Evolutionary conservation across 2,329 filamentous ascomycete genomes (phyloP).

Genomic region (Chaetomiaceae sp.): DNA sequence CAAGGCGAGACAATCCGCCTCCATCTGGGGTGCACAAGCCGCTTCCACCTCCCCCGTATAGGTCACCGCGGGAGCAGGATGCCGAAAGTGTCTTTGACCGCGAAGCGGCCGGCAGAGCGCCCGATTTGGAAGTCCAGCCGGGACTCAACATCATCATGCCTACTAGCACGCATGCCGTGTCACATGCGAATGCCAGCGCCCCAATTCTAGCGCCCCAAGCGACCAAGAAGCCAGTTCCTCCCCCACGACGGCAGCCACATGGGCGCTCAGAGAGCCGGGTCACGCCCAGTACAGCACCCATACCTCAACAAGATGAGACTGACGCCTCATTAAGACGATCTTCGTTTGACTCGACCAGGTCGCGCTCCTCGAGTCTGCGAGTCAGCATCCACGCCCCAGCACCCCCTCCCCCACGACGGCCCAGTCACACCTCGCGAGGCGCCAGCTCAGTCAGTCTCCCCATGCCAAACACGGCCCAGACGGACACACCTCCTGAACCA

Average conservation of each 20-base stretch:
- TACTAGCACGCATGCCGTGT: conserved; percentile 35
- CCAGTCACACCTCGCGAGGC: conserved; percentile 35
- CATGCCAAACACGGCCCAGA: background rate
- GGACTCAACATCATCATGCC: conserved; percentile 29
- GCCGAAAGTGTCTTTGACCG: conserved; percentile 49
- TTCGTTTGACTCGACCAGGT: conserved; percentile 46
- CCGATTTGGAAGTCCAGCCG: conserved; percentile 35
- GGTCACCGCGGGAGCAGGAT: conserved; percentile 44
- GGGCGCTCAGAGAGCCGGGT: conserved; percentile 42
- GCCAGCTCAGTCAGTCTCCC: conserved; percentile 20
- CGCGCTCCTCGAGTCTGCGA: conserved; percentile 43
- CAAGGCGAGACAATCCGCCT: conserved; percentile 33
- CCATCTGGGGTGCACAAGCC: conserved; percentile 57
- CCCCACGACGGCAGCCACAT: conserved; percentile 49
- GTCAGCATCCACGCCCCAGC: conserved; percentile 41
- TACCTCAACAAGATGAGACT: conserved; percentile 32
- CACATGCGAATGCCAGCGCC: conserved; percentile 31
- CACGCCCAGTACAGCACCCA: conserved; percentile 15
- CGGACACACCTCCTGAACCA: background rate
- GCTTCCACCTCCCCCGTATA: conserved; percentile 50
- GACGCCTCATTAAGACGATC: conserved; percentile 38
- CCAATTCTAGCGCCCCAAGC: conserved; percentile 23
- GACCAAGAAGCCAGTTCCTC: conserved; percentile 41
- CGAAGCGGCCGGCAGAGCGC: conserved; percentile 48
- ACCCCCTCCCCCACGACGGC: conserved; percentile 52